Evolutionary conservation across 306 rosid genomes (phyloP), one percentile per base, ranked within the genome.

Genomic region (Begonia peltatifolia): DNA sequence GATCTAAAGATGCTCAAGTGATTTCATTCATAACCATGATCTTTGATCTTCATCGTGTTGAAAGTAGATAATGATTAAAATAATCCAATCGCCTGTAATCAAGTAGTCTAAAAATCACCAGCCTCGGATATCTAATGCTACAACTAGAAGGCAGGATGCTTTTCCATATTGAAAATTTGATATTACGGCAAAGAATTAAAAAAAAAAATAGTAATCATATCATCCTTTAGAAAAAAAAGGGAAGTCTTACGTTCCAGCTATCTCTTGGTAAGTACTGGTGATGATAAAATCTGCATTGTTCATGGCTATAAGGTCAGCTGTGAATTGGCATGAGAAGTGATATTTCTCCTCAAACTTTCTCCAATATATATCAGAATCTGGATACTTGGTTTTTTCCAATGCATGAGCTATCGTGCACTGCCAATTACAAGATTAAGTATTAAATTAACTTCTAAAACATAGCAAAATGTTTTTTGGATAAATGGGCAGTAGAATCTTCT

Each of bases 201-300:
- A 20, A 20, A 20, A 20, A 20, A 20, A 1, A 20, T 20, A 20
- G 23, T 20, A 20, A 20, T 20, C 23, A 20, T 20, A 20, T 20
- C 23, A 42, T 42, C 46, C 4, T 44, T 44, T 3, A 10, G 12
- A 44, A 3, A 1, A 44, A 44, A 11, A 44, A 11, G 10, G 67
- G 1, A 38, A 61, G 55, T 71, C 95, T 60, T 80, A 76, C 86
- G 94, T 64, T 74, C 97, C 95, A 6, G 97, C 95, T 67, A 90
- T 90, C 86, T 90, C 95, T 62, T 90, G 97, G 75, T 78, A 90
- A 42, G 97, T 85, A 62, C 95, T 90, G 64, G 97, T 83, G 85
- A 90, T 85, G 69, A 90, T 90, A 63, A 90, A 90, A 73, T 85
- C 95, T 60, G 97, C 97, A 74, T 53, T 67, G 43, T 83, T 90